Base-by-base conservation (phyloP, 2,329 filamentous ascomycete species). In the Eurotiales sp. region DNA sequence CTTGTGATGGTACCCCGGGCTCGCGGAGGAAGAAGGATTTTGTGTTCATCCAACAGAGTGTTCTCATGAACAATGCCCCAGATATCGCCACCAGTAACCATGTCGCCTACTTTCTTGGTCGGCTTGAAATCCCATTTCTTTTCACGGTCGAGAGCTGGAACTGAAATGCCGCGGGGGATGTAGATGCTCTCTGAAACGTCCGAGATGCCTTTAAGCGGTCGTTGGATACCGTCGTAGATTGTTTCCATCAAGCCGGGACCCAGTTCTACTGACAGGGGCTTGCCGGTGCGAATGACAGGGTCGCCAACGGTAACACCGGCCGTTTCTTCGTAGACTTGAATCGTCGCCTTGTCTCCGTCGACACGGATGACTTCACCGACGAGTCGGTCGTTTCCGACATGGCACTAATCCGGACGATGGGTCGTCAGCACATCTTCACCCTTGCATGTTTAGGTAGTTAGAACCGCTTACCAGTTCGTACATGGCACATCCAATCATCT, bases 401-500 rank as follows among this genome's bases (percentile, higher is more conserved):
- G 87, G 71, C 95, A 91, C 88, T 92, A 58, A 27, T 44, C 15
- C 19, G 23, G 34, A 34, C 40, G 15, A 34, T 40, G 27, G 7
- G n/a, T 48, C 11, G 4, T 40, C 17, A 21, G 25, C 7, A n/a
- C n/a, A n/a, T n/a, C n/a, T n/a, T n/a, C n/a, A n/a, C n/a, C n/a
- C n/a, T n/a, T n/a, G n/a, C n/a, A n/a, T n/a, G n/a, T n/a, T n/a
- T n/a, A n/a, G n/a, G n/a, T n/a, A n/a, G n/a, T n/a, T n/a, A 34
- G 46, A 55, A 57, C 46, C 50, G 49, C 84, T 63, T 79, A 90
- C 90, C 78, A 99, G 81, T 78, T 99, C 93, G 84, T 97, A 96
- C 93, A 99, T 99, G 73, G 93, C 91, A 81, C 93, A 93, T 72
- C 93, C 93, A 68, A 92, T 90, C 91, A 99, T 96, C 75, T 96